phyloP scores from a whole-genome alignment of 2,329 filamentous ascomycete genomes.

The Metarhizium anisopliae region DNA sequence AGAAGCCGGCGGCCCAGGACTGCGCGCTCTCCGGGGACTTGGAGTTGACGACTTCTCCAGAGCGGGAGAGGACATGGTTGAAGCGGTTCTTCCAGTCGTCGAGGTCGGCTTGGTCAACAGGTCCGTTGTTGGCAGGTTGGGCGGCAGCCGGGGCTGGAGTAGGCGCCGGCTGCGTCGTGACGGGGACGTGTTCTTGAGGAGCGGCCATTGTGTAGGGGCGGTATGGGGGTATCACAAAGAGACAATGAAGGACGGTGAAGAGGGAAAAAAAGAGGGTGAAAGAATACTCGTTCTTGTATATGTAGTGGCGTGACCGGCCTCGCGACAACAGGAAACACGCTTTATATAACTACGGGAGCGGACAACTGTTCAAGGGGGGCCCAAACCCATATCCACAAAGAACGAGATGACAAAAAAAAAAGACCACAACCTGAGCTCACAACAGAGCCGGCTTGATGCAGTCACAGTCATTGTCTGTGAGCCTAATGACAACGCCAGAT shows the following conservation, averaged over 20 bases:
- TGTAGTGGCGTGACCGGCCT: no score
- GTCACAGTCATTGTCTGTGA: background rate
- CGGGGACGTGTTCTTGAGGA: background rate
- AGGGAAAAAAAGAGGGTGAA: background rate
- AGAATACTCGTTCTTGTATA: background rate
- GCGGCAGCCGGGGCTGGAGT: conserved; percentile 9
- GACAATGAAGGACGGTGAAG: background rate
- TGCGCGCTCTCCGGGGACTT: conserved; percentile 27
- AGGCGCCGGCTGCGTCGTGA: conserved; percentile 20
- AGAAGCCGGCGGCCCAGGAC: conserved; percentile 32
- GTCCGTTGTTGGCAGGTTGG: conserved; percentile 16
- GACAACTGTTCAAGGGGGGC: no score
- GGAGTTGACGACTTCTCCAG: conserved; percentile 33
- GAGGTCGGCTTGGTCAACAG: conserved; percentile 33
- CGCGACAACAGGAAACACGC: background rate
- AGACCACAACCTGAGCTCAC: no score
- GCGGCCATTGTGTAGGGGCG: background rate
- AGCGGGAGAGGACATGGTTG: conserved; percentile 33
- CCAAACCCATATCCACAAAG: no score
- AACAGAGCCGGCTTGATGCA: no score
- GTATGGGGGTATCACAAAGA: background rate
- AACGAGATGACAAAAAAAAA: no score
- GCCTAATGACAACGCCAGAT: background rate
- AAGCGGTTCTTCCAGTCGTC: conserved; percentile 34
- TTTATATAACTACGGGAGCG: no score